A percentile compares a stretch with the other conserved stretches of the same genome.
Conservation (phyloP, 306 rosid species). For the Cicer pinnatifidum region DNA sequence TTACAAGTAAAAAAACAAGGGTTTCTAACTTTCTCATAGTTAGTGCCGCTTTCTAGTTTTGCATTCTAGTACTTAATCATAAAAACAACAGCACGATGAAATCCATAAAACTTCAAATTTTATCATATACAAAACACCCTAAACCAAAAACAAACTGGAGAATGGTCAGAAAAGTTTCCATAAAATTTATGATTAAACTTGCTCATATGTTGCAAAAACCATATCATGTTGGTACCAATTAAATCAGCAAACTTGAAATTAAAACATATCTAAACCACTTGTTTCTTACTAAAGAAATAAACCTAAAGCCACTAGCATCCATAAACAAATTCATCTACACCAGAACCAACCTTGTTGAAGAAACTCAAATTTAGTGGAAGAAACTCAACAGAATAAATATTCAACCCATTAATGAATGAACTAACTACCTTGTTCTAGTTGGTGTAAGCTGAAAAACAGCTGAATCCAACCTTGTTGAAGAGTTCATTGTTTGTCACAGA, state of each 20-base stretch:
- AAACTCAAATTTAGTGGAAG: not conserved
- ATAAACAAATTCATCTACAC: slow-evolving; percentile 33
- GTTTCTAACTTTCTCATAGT: slow-evolving; percentile 2
- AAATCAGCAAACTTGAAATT: slow-evolving; percentile 30
- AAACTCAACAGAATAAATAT: slow-evolving; percentile 25
- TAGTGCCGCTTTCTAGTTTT: slow-evolving; percentile 19
- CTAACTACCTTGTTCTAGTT: slow-evolving; percentile 80
- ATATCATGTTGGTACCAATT: slow-evolving; percentile 17
- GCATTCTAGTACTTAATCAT: not conserved
- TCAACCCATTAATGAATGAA: slow-evolving; percentile 24
- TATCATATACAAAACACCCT: slow-evolving; percentile 1
- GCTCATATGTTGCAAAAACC: not conserved
- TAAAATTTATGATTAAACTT: slow-evolving; percentile 13
- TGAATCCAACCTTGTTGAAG: slow-evolving; percentile 78
- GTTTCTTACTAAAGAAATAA: slow-evolving; percentile 29
- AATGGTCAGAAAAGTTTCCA: not conserved
- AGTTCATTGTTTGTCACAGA: slow-evolving; percentile 59
- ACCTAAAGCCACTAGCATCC: slow-evolving; percentile 19
- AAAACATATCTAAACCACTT: not conserved
- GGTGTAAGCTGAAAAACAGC: slow-evolving; percentile 95
- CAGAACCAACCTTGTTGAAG: not conserved
- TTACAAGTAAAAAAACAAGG: not conserved
- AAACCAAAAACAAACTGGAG: not conserved
- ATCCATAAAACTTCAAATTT: slow-evolving; percentile 37
- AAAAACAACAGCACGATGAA: slow-evolving; percentile 13